These are phyloP conservation scores for Eucalyptus polybractea DNA, from an alignment of 345 rosid genomes.

Conservation along the genomic window DNA sequence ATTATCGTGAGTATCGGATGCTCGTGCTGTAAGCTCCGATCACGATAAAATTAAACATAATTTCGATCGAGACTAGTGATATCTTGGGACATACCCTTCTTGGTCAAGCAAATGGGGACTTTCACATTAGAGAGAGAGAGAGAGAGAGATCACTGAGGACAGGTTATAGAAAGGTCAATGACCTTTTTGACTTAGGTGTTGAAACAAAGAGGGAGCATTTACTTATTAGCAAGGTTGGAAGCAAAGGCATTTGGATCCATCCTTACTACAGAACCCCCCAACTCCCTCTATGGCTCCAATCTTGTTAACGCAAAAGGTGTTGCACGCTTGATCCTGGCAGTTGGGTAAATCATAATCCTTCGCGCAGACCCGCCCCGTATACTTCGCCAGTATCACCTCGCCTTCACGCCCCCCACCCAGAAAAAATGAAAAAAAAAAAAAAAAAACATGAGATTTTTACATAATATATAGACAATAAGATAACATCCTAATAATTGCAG, in stretches of 20 bases:
- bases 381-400: background rate
- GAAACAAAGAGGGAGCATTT: background rate
- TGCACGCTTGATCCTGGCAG: background rate
- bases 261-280: background rate
- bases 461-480: background rate
- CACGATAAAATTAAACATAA: too few relatives aligned
- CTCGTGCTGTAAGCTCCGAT: background rate
- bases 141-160: background rate
- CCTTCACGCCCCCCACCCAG: background rate
- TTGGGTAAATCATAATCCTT: background rate
- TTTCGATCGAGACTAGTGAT: background rate
- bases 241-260: background rate
- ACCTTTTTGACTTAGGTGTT: background rate
- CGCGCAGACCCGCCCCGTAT: background rate
- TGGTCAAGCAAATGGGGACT: too few relatives aligned
- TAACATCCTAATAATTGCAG: background rate
- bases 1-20: background rate
- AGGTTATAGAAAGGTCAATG: background rate
- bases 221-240: background rate
- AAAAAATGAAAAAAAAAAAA: too few relatives aligned
- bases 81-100: background rate
- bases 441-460: background rate
- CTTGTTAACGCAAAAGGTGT: background rate
- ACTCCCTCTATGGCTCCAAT: background rate
- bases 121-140: too few relatives aligned